Percentiles rank a stretch among this genome's conserved stretches.
phyloP scores from a whole-genome alignment of 768 basidiomycete species.

The Agaricus subrufescens region DNA sequence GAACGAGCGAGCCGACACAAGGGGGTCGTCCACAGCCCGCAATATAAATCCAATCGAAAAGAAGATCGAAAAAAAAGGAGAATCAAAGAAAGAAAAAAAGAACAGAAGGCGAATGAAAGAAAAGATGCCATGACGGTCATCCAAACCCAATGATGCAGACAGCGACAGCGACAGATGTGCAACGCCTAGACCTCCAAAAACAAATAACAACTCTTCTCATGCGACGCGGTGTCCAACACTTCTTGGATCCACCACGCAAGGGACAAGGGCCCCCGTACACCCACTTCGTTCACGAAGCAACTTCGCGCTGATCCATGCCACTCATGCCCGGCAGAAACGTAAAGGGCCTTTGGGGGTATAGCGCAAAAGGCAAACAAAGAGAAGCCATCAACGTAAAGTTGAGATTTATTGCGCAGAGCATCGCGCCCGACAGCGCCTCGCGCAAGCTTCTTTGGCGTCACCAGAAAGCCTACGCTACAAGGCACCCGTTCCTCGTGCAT shows the following conservation, averaged over 20 bases:
- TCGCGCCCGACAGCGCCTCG: neutral
- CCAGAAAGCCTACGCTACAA: neutral
- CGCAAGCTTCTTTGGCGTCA: neutral
- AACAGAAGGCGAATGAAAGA: constrained; percentile 8
- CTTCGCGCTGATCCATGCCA: constrained; percentile 8
- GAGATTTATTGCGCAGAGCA: neutral
- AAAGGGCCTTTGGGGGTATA: neutral
- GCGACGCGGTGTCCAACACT: neutral
- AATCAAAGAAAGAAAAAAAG: constrained; percentile 2
- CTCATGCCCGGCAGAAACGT: constrained; percentile 1
- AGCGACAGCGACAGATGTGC: constrained; percentile 1
- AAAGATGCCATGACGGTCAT: neutral
- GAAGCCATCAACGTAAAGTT: constrained; percentile 1
- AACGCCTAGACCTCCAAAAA: neutral
- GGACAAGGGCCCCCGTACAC: neutral
- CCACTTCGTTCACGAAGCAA: neutral
- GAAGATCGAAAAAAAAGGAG: neutral
- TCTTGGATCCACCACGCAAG: neutral
- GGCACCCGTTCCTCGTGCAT: neutral
- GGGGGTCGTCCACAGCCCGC: neutral
- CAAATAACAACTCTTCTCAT: neutral
- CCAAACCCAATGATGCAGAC: constrained; percentile 5
- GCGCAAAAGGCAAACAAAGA: neutral
- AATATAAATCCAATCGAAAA: constrained; percentile 1
- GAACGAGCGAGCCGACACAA: constrained; percentile 6